A percentile compares a stretch with the other conserved stretches of the same genome.
Evolutionary conservation across 148 eudicot species (phyloP).

Genomic region (Spergularia bocconei): DNA sequence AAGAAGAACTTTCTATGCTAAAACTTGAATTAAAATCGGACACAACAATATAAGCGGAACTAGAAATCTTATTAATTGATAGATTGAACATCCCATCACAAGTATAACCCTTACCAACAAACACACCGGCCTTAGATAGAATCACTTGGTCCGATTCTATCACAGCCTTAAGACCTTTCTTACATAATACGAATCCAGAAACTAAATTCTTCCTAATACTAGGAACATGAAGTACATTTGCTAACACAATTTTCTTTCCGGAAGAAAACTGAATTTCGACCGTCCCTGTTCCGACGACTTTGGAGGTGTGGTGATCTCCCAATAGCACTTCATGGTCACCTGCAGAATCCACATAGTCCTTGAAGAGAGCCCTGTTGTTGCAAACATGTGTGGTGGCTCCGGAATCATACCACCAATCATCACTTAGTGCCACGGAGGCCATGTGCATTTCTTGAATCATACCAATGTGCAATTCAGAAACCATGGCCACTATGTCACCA

Average conservation of each 20-base stretch:
- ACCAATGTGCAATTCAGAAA: no score
- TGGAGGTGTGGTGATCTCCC: not conserved
- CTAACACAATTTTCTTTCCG: not conserved
- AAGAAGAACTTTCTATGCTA: not conserved
- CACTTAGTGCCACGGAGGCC: no score
- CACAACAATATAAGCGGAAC: slow-evolving; percentile 8
- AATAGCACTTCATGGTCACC: not conserved
- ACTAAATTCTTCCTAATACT: slow-evolving; percentile 4
- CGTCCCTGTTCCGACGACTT: slow-evolving; percentile 4
- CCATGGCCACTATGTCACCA: no score
- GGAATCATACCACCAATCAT: no score
- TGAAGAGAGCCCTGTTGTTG: slow-evolving; percentile 9
- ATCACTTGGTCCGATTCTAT: slow-evolving; percentile 20
- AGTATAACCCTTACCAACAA: slow-evolving; percentile 9
- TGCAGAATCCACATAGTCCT: not conserved
- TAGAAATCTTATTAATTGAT: not conserved
- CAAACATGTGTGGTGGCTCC: no score
- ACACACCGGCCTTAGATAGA: not conserved
- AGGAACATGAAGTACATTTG: slow-evolving; percentile 19
- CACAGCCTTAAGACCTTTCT: slow-evolving; percentile 19
- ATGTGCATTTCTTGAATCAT: no score
- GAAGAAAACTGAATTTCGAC: slow-evolving; percentile 9
- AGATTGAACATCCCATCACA: slow-evolving; percentile 20
- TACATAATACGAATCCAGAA: slow-evolving; percentile 11
- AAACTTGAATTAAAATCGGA: not conserved